Percentiles rank a stretch among this genome's conserved stretches.
phyloP scores from a whole-genome alignment of 2,329 filamentous ascomycete genomes.

The Colletotrichum zoysiae region DNA sequence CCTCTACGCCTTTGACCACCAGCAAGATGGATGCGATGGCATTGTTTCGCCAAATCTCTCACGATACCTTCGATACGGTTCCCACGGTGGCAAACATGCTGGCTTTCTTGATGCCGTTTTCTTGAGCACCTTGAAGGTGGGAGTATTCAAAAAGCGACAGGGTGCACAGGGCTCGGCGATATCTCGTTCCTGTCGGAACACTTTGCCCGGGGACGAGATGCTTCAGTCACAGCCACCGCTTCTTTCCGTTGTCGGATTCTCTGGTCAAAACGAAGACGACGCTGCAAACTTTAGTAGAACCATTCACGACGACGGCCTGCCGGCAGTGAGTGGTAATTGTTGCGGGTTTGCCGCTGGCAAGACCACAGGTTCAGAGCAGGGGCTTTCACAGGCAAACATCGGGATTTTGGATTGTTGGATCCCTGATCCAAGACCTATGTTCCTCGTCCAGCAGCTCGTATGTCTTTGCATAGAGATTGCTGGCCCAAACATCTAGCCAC shows the following conservation, averaged over 20 bases:
- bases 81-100: slow-evolving; percentile 56
- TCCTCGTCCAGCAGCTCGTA: slow-evolving; percentile 52
- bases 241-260: neutral
- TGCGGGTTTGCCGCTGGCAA: neutral
- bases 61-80: slow-evolving; percentile 55
- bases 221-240: neutral
- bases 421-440: slow-evolving; percentile 51
- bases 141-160: neutral
- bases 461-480: slow-evolving; percentile 49
- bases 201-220: neutral
- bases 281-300: neutral
- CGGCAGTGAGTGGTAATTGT: neutral
- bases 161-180: no score
- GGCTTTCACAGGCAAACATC: slow-evolving; percentile 14
- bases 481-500: slow-evolving; percentile 54
- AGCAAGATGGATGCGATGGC: slow-evolving; percentile 50
- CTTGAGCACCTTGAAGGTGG: neutral
- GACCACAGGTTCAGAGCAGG: neutral
- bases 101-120: slow-evolving; percentile 7
- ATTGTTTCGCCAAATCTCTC: slow-evolving; percentile 50
- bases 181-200: neutral
- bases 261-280: neutral
- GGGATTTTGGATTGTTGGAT: slow-evolving; percentile 25
- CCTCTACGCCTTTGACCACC: slow-evolving; percentile 58
- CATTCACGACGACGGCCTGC: neutral